phyloP scores from a whole-genome alignment of 257 asterid species.

The Ophiorrhiza pumila region DNA sequence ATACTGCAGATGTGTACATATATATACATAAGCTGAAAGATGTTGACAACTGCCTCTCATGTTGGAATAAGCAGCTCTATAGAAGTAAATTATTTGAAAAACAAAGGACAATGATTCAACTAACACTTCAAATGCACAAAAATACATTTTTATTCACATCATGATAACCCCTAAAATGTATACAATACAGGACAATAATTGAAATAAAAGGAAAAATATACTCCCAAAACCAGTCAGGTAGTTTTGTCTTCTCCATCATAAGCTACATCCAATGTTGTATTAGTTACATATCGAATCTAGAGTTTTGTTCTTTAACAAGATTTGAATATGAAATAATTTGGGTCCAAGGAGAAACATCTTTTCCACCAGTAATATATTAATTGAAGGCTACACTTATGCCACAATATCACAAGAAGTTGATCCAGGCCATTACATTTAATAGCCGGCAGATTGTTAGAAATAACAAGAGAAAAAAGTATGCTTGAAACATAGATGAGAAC shows the following conservation, averaged over 20 bases:
- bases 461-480: too few species aligned
- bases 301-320: background rate
- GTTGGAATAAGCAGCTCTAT: background rate
- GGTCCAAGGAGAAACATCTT: background rate
- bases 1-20: too few species aligned
- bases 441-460: background rate
- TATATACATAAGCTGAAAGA: too few species aligned
- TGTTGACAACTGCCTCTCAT: background rate
- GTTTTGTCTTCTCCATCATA: background rate
- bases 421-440: background rate
- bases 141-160: background rate
- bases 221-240: background rate
- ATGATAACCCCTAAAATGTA: background rate
- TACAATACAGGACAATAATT: background rate
- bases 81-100: background rate
- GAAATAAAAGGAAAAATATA: background rate
- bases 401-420: background rate
- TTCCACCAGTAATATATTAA: background rate
- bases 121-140: background rate
- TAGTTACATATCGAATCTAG: background rate
- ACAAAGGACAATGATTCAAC: background rate
- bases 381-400: background rate
- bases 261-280: background rate
- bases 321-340: background rate
- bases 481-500: too few species aligned